Conservation (phyloP, 2,329 filamentous ascomycete species). For the Aureobasidium lini region DNA sequence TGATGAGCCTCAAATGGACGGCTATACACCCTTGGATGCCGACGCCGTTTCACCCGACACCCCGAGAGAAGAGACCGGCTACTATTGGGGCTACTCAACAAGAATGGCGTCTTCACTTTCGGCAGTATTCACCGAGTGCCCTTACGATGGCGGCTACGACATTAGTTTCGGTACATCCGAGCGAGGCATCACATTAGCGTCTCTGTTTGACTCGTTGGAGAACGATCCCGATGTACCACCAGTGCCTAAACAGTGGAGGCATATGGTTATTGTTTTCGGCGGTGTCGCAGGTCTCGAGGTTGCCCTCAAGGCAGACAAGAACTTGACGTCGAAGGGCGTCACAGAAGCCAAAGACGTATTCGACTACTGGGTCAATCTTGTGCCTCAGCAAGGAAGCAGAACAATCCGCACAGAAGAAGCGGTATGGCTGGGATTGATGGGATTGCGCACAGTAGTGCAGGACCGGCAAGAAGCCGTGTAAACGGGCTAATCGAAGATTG, state of each 20-base stretch:
- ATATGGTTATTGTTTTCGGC: slow-evolving; percentile 72
- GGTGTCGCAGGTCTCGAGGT: slow-evolving; percentile 73
- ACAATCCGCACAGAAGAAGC: slow-evolving; percentile 82
- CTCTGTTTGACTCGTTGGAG: slow-evolving; percentile 22
- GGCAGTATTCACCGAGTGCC: slow-evolving; percentile 67
- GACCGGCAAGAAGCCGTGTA: slow-evolving; percentile 16
- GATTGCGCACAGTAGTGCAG: slow-evolving; percentile 45
- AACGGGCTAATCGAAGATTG: background rate
- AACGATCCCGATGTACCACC: slow-evolving; percentile 40
- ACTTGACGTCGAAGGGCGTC: slow-evolving; percentile 55
- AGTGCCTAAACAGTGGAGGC: slow-evolving; percentile 40
- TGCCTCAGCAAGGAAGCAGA: slow-evolving; percentile 72
- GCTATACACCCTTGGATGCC: slow-evolving; percentile 30
- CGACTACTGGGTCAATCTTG: slow-evolving; percentile 75
- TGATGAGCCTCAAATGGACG: slow-evolving; percentile 27
- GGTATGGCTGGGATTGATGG: slow-evolving; percentile 66
- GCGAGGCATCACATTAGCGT: slow-evolving; percentile 45
- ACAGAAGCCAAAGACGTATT: slow-evolving; percentile 62
- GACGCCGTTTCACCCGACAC: slow-evolving; percentile 59
- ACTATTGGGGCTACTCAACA: slow-evolving; percentile 79
- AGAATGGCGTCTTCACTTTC: slow-evolving; percentile 61
- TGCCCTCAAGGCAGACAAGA: slow-evolving; percentile 56
- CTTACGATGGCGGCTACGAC: slow-evolving; percentile 72
- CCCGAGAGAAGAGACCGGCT: slow-evolving; percentile 68
- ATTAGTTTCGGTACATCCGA: slow-evolving; percentile 78